A percentile compares a stretch with the other conserved stretches of the same genome.
These are phyloP conservation scores for Scheffersomyces spartinae DNA, from an alignment of 805 yeast genomes.

Conservation along the genomic window DNA sequence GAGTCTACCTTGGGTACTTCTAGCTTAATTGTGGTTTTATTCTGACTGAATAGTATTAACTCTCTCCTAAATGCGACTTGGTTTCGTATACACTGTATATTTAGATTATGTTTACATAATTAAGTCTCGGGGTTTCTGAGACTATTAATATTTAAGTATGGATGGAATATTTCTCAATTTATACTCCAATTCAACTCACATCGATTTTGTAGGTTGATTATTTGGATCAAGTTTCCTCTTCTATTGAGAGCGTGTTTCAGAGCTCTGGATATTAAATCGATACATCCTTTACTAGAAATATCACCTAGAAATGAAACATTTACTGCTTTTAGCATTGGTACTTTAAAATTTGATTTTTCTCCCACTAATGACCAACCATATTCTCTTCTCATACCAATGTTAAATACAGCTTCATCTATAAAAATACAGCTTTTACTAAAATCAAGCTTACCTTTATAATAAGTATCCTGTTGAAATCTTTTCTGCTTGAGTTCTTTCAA, in stretches of 20 bases:
- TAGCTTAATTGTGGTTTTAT: no score
- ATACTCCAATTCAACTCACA: no score
- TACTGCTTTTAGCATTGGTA: conserved; percentile 1
- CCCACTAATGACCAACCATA: conserved; percentile 2
- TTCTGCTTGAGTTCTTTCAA: no score
- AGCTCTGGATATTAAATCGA: conserved; percentile 1
- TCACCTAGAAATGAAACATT: conserved; percentile 1
- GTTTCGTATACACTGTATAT: no score
- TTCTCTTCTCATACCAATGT: conserved; percentile 2
- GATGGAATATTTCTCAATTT: no score
- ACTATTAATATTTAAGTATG: no score
- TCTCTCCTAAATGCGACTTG: no score
- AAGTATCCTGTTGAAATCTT: not conserved
- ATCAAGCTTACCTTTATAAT: conserved; percentile 4
- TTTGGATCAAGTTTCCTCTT: conserved; percentile 1
- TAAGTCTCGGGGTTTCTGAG: no score
- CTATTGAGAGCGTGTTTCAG: not conserved
- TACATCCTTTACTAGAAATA: conserved; percentile 1
- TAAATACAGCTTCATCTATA: conserved; percentile 2
- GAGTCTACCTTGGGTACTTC: no score
- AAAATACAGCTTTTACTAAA: not conserved
- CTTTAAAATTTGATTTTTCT: conserved; percentile 1
- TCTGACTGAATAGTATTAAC: no score
- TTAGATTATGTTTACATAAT: no score
- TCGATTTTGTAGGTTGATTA: no score